A percentile compares a stretch with the other conserved stretches of the same genome.
These are phyloP conservation scores for Nitzschia putrida DNA, from an alignment of 108 stramenopile genomes.

Conservation along the genomic window DNA sequence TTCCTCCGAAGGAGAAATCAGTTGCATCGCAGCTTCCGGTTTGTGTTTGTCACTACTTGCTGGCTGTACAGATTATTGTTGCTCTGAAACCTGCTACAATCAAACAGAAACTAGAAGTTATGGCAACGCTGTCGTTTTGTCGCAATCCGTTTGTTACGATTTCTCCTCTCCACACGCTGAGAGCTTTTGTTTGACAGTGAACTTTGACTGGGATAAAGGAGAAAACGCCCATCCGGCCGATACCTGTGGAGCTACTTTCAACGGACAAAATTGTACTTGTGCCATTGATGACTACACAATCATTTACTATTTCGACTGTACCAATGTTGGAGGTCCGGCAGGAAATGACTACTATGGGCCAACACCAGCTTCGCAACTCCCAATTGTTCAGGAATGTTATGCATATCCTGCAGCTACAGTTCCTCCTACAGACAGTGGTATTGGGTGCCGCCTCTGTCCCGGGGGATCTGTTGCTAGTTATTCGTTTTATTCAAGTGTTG, in stretches of 20 bases:
- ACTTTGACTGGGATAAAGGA: not conserved
- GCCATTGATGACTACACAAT: not conserved
- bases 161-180: conserved; percentile 4
- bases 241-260: not conserved
- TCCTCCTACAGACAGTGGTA: not conserved
- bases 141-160: not conserved
- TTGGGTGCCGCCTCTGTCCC: not conserved
- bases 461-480: not conserved
- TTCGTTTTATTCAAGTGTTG: not conserved
- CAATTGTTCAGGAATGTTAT: not conserved
- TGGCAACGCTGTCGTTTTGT: not conserved
- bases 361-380: not conserved
- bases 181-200: conserved; percentile 2
- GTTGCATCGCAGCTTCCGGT: not conserved
- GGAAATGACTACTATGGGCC: not conserved
- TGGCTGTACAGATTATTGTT: not conserved
- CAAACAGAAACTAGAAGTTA: not conserved
- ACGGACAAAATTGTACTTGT: not conserved
- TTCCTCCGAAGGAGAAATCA: not conserved
- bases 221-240: not conserved
- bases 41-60: not conserved
- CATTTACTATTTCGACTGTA: not conserved
- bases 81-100: conserved; percentile 2
- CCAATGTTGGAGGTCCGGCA: not conserved
- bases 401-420: too few species aligned